Percentiles rank a stretch among this genome's conserved stretches.
phyloP scores from a whole-genome alignment of 106 monocot genomes.

The Agapanthus africanus region DNA sequence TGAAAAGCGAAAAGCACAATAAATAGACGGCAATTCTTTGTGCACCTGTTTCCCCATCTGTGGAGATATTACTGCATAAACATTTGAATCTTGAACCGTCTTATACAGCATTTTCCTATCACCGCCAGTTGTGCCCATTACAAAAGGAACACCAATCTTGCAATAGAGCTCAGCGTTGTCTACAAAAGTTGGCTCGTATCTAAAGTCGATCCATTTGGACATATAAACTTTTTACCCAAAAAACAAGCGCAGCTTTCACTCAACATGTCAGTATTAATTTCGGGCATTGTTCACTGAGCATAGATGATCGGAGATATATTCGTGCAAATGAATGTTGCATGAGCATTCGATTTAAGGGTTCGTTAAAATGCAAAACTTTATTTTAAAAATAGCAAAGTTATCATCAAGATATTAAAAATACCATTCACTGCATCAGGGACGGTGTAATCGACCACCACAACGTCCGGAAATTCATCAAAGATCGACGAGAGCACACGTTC shows the following conservation, averaged over 20 bases:
- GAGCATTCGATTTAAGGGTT: not conserved
- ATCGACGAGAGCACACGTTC: slow-evolving; percentile 64
- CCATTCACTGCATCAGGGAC: slow-evolving; percentile 49
- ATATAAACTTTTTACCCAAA: not conserved
- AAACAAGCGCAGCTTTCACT: not conserved
- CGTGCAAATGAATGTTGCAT: not conserved
- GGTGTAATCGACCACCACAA: slow-evolving; percentile 75
- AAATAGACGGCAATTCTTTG: not conserved
- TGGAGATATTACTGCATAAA: slow-evolving; percentile 89
- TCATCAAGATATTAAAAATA: slow-evolving; percentile 8
- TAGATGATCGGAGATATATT: not conserved
- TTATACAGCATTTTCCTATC: slow-evolving; percentile 53
- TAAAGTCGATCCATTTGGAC: not conserved
- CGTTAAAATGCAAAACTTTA: not conserved
- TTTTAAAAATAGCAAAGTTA: not conserved
- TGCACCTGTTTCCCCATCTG: slow-evolving; percentile 93
- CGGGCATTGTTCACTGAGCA: not conserved
- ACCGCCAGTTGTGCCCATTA: slow-evolving; percentile 95
- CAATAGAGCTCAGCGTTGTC: slow-evolving; percentile 81
- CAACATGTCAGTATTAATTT: not conserved
- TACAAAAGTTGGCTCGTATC: slow-evolving; percentile 14
- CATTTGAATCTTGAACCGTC: slow-evolving; percentile 67
- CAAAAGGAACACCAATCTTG: slow-evolving; percentile 89
- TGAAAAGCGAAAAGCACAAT: not conserved
- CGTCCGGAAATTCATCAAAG: slow-evolving; percentile 47